These are phyloP conservation scores for Phytophthora vignae DNA, from an alignment of 352 stramenopile species.

Conservation along the genomic window DNA sequence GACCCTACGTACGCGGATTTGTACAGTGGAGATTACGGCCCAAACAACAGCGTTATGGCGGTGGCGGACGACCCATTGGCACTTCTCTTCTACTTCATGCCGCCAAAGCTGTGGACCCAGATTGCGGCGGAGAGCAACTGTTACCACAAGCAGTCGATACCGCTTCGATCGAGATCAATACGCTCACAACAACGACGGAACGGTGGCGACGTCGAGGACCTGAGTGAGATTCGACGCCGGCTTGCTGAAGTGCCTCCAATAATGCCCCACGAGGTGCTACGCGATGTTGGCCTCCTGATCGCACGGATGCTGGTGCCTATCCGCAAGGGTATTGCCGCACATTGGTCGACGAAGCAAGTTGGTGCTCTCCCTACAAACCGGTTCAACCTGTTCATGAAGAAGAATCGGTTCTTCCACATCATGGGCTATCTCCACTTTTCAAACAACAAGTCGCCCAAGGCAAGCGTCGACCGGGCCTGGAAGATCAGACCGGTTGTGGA, in stretches of 20 bases:
- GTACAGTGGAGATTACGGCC: neutral
- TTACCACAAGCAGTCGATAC: conserved; percentile 3
- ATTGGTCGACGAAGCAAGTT: conserved; percentile 7
- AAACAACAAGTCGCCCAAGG: conserved; percentile 9
- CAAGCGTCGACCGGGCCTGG: conserved; percentile 7
- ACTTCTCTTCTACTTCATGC: conserved; percentile 11
- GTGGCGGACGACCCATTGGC: conserved; percentile 11
- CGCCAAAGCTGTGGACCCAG: neutral
- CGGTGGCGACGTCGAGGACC: neutral
- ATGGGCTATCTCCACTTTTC: conserved; percentile 28
- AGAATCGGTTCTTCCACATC: conserved; percentile 9
- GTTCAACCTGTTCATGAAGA: conserved; percentile 9
- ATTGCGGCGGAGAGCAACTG: conserved; percentile 7
- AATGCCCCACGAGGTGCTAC: conserved; percentile 1
- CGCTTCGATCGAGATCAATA: neutral
- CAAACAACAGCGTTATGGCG: neutral
- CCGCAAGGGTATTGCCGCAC: conserved; percentile 1
- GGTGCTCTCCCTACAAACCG: neutral
- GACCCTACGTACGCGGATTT: neutral
- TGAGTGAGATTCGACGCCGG: neutral
- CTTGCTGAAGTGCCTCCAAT: neutral
- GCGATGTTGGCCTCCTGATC: conserved; percentile 2
- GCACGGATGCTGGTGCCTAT: conserved; percentile 4
- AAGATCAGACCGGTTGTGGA: conserved; percentile 16
- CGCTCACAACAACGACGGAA: neutral